phyloP scores from a whole-genome alignment of 345 rosid species.

The Physaria fendleri region DNA sequence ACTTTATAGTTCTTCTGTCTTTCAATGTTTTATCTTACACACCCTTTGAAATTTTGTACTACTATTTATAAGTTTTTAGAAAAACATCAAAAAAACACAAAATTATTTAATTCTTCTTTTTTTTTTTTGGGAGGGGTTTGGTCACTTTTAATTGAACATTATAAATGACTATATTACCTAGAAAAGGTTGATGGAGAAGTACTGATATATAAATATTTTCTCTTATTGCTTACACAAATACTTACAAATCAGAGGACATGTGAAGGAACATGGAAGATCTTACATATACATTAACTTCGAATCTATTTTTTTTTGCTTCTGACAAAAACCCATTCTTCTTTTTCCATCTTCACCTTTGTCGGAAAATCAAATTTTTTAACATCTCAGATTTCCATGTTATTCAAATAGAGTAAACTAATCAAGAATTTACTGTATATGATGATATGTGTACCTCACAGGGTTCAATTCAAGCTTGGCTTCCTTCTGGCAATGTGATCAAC shows the following conservation, averaged over 20 bases:
- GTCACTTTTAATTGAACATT: neutral
- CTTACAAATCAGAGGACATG: slow-evolving; percentile 31
- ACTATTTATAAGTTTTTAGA: no score
- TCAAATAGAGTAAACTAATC: neutral
- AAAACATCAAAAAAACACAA: no score
- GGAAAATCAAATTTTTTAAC: neutral
- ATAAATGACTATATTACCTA: neutral
- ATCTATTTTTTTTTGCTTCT: slow-evolving; percentile 25
- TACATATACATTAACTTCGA: slow-evolving; percentile 19
- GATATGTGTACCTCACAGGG: slow-evolving; percentile 26
- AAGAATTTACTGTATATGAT: slow-evolving; percentile 1
- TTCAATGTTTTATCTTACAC: slow-evolving; percentile 17
- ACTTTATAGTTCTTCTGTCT: slow-evolving; percentile 9
- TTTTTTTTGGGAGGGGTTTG: no score
- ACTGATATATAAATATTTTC: slow-evolving; percentile 3
- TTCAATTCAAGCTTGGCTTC: slow-evolving; percentile 66
- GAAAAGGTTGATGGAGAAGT: slow-evolving; percentile 14
- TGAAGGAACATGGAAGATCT: slow-evolving; percentile 28
- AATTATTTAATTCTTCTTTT: no score
- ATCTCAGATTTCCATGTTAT: neutral
- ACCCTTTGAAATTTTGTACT: neutral
- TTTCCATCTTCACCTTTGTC: slow-evolving; percentile 12
- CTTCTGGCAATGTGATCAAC: slow-evolving; percentile 82
- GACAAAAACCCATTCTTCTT: slow-evolving; percentile 27
- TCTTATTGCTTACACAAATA: slow-evolving; percentile 26